Evolutionary conservation across 345 rosid species (phyloP), one percentile per base, ranked within the genome.

Genomic region (Brassica juncea): DNA sequence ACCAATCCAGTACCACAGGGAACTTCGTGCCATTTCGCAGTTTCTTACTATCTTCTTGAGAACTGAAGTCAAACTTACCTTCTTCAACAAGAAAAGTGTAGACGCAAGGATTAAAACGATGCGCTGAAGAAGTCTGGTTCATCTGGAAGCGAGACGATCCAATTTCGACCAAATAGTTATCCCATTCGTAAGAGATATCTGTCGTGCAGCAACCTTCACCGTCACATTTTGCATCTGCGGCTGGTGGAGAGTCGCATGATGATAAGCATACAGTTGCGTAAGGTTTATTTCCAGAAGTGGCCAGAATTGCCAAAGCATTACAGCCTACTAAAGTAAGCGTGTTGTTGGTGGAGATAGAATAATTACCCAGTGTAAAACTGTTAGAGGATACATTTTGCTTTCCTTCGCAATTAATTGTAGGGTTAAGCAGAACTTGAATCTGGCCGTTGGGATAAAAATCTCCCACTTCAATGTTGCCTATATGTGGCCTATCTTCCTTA

Each of bases 241-340:
- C 8, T 10, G 19, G 57, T 12, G 1, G 57, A 5, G 14, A 3
- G 9, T 55, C 23, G 2, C 74, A 68, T 21, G 30, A 0, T 3
- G 74, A 59, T 1, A 77, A 0, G 68, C 80, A 77, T 69, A 49
- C 47, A 30, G 21, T 4, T 54, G 76, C 11, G 71, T 21, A 44
- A 12, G 10, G n/a, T 37, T 25, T 23, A 0, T 2, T 1, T 5
- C 30, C 58, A 23, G 25, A 16, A 1, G 6, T 64, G 21, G 0
- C 37, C 14, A 0, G 31, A 10, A 47, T 71, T 74, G 0, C 81
- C 0, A 2, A 19, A 15, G 86, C 73, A 61, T 84, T 71, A 49
- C 87, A 84, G 5, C 88, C 88, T 6, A 86, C 42, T 10, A 28
- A 2, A 30, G 67, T 77, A 63, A 84, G 84, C 67, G 15, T 74